Percentiles rank a stretch among this genome's conserved stretches.
Conservation (phyloP, 306 rosid genomes). For the Inga leiocalycina region DNA sequence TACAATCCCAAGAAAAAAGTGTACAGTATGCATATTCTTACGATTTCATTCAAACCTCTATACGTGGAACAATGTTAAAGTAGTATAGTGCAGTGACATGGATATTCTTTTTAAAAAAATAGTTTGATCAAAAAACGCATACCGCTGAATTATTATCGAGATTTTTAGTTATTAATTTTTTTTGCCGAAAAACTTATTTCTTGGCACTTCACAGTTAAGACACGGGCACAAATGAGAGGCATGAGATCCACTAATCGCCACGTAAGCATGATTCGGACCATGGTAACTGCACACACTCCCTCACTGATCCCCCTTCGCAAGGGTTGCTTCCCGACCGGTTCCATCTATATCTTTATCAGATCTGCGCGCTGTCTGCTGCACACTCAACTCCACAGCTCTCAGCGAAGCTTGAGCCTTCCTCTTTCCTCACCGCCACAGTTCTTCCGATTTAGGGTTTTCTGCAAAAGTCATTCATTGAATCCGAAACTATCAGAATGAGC, state of each 20-base stretch:
- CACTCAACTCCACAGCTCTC: neutral
- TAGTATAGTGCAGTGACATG: too few relatives aligned
- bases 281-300: too few relatives aligned
- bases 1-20: too few relatives aligned
- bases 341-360: neutral
- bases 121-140: too few relatives aligned
- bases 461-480: neutral
- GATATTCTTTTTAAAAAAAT: too few relatives aligned
- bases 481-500: slow-evolving; percentile 22
- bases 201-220: too few relatives aligned
- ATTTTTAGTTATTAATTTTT: too few relatives aligned
- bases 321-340: neutral
- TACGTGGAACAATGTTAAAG: too few relatives aligned
- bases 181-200: too few relatives aligned
- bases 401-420: neutral
- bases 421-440: neutral
- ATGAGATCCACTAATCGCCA: neutral
- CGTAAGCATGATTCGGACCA: neutral
- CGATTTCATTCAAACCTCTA: too few relatives aligned
- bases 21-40: too few relatives aligned
- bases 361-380: neutral
- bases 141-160: too few relatives aligned
- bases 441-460: neutral
- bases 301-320: neutral
- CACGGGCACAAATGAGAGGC: neutral